These are phyloP conservation scores for Lyophyllum semitale DNA, from an alignment of 768 basidiomycete species.

Conservation along the genomic window DNA sequence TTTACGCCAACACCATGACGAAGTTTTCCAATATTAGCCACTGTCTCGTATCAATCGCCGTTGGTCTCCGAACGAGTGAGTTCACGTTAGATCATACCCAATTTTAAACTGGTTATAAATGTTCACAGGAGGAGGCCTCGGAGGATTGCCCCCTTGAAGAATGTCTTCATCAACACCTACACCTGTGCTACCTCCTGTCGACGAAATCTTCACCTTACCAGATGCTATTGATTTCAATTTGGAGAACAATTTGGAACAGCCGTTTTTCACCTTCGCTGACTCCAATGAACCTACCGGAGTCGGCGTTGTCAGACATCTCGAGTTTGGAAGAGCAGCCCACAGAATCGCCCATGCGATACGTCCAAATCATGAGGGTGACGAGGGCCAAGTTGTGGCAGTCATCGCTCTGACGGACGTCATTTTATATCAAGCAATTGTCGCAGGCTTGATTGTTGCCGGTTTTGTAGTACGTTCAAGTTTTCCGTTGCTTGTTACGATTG, in stretches of 20 bases:
- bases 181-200: slow-evolving; percentile 1
- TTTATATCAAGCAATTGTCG: slow-evolving; percentile 41
- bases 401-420: slow-evolving; percentile 35
- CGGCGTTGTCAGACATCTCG: slow-evolving; percentile 36
- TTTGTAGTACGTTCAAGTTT: slow-evolving; percentile 31
- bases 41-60: too few relatives aligned
- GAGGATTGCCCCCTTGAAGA: background rate
- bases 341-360: slow-evolving; percentile 40
- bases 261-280: slow-evolving; percentile 8
- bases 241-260: slow-evolving; percentile 7
- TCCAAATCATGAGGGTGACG: slow-evolving; percentile 29
- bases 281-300: slow-evolving; percentile 3
- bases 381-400: slow-evolving; percentile 37
- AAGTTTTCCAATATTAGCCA: too few relatives aligned
- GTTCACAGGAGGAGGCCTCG: too few relatives aligned
- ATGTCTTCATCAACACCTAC: background rate
- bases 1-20: too few relatives aligned
- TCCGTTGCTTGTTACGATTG: background rate
- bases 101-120: too few relatives aligned
- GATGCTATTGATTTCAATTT: slow-evolving; percentile 17
- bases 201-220: slow-evolving; percentile 1
- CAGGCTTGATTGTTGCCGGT: slow-evolving; percentile 39
- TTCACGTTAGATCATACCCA: too few relatives aligned
- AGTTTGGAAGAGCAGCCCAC: slow-evolving; percentile 48
- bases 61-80: too few relatives aligned